Base-by-base conservation (phyloP, 2,329 filamentous ascomycete species). In the Nemania sp. region DNA sequence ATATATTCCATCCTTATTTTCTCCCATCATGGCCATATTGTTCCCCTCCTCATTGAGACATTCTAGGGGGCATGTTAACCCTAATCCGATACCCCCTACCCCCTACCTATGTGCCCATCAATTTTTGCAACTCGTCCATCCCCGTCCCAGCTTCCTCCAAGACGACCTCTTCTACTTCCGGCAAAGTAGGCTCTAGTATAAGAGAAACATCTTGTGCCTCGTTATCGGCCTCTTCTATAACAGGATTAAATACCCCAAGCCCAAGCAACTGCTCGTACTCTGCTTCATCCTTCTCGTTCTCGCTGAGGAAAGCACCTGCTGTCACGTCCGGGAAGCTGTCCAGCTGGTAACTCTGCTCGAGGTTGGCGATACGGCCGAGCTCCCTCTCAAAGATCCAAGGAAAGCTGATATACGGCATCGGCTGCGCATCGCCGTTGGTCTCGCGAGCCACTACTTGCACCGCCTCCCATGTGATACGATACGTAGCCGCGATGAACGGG, bases 301-400 rank as follows among this genome's bases (percentile, higher is more conserved):
- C 48, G 11, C 44, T 40, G 8, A 57, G 54, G 4, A 48, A 26
- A 17, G 52, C 54, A 17, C 12, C 52, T 6, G 33, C 39, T 2
- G 54, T 46, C n/a, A 60, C 37, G 26, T 59, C 44, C 12, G 63
- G 64, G 15, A 66, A 12, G 23, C 46, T 44, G 9, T 64, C 57
- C 28, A 68, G 42, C 24, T 59, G 58, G 22, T 54, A 60, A 6
- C 58, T 34, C 22, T 49, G 78, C 77, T 81, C 55, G n/a, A 58
- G 42, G 14, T 46, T 82, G 1, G 88, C 89, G 62, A 96, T 85
- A 42, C 79, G 79, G 1, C 88, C 86, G 3, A 96, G 76, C 54
- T 91, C 81, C 39, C 80, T 79, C 11, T 85, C 79, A 60, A 97
- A 96, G 2, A 97, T 76, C 94, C 94, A 99, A 0, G 94, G 93